phyloP scores from a whole-genome alignment of 75 land plant genomes.

The Cunninghamia lanceolata region DNA sequence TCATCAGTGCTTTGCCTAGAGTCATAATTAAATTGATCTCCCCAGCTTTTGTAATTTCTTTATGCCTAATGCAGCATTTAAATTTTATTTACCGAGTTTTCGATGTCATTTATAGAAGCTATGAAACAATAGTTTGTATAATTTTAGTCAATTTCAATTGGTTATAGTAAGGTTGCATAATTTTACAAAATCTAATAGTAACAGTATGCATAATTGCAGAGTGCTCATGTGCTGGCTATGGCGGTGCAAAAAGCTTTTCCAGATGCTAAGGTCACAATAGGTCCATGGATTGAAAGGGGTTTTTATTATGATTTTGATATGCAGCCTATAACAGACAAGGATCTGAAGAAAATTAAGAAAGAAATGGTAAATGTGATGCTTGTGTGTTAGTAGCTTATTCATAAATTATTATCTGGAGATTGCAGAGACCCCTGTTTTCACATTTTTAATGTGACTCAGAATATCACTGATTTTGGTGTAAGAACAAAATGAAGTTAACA shows the following conservation, averaged over 20 bases:
- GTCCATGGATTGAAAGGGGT: conserved; percentile 99
- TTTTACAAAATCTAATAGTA: neutral
- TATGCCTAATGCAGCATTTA: neutral
- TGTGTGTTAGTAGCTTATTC: neutral
- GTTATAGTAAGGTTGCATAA: neutral
- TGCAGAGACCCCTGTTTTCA: neutral
- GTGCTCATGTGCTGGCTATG: conserved; percentile 99
- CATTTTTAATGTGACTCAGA: neutral
- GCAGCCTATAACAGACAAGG: conserved; percentile 89
- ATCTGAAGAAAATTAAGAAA: conserved; percentile 91
- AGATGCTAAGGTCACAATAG: conserved; percentile 94
- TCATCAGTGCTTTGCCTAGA: neutral
- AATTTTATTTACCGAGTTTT: neutral
- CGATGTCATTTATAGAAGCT: neutral
- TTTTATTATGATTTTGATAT: conserved; percentile 99
- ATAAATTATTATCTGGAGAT: neutral
- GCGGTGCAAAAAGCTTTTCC: conserved; percentile 97
- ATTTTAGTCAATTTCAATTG: neutral
- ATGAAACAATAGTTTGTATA: neutral
- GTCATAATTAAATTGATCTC: neutral
- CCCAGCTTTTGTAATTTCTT: neutral
- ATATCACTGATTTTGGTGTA: conserved; percentile 1
- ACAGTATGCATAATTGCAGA: conserved; percentile 44
- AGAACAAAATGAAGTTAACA: neutral
- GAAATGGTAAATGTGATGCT: conserved; percentile 72